Evolutionary conservation across 257 asterid species (phyloP), one percentile per base, ranked within the genome.

Genomic region (Scutellaria baicalensis): DNA sequence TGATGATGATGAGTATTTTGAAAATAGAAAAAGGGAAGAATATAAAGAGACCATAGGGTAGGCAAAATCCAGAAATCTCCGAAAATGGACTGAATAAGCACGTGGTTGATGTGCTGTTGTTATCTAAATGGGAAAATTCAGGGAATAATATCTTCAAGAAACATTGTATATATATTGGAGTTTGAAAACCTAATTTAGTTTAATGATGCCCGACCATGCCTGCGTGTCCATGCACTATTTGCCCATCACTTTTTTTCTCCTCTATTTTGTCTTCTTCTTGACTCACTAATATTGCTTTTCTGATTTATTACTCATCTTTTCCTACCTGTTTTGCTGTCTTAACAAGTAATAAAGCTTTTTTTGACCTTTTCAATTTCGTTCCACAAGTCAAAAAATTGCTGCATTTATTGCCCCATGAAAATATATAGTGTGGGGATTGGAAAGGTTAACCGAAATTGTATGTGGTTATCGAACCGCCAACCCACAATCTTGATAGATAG

Each of bases 151-250:
- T 49, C 44, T 17, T 58, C 35, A 36, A 27, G 35, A 21, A 20
- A 40, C 7, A n/a, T 4, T 42, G 3, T 57, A 33, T 31, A 6
- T 23, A 55, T 10, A 49, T 61, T 60, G n/a, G 69, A 60, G 39
- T 67, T 59, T 50, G 49, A 67, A 69, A 77, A 61, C 35, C 36
- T 69, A 67, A 71, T 77, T 81, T 77, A 72, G 71, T 60, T 49
- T 54, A 54, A 54, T 21, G 44, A 68, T 33, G 16, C 35, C 59
- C 18, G 59, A 54, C 59, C 59, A 54, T 23, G 23, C 33, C 59
- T 20, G 59, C 36, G 85, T 82, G 88, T 75, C 80, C 75, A 52
- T 54, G 73, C 78, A 74, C 36, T 36, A 72, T 68, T 72, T 59
- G 71, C 54, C 33, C 33, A 27, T 27, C 33, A 27, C 5, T 27